Base-by-base conservation (phyloP, 2,329 filamentous ascomycete species). In the Colletotrichum plurivorum region DNA sequence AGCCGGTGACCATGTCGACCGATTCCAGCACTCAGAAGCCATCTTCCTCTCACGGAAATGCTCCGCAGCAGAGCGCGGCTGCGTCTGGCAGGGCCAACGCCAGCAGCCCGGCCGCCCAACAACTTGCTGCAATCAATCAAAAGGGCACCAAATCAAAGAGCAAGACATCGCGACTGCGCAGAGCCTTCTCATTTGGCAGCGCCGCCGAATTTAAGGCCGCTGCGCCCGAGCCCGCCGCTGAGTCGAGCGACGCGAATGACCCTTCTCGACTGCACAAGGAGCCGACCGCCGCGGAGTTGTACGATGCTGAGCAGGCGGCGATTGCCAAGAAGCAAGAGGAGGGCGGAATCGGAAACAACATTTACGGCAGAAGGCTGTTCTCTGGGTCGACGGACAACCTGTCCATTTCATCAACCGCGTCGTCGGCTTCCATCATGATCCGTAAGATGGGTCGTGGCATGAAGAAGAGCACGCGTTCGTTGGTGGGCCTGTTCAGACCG, bases 391-490 rank as follows among this genome's bases (percentile, higher is more conserved):
- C 94, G 0, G 96, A 99, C 80, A 98, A 98, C 74, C 82, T 99
- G 52, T 97, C 94, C 15, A 94, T 97, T 72, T 95, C 93, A 1
- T 97, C 94, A 4, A 97, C 94, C 10, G 94, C 94, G 20, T 97
- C 94, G 7, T 97, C 94, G 20, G 94, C 94, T 41, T 97, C 94
- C 36, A 90, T 97, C 75, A 97, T 97, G 94, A 93, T 99, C 73
- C 91, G 96, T 61, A 99, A 99, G 84, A 99, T 99, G 96, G 96
- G 96, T 64, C 94, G 94, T 73, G 95, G 95, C n/a, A 93, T 98
- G 90, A 98, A 97, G 87, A 97, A 96, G 82, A 92, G 94, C 59
- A 93, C 92, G 18, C 89, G 95, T 55, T 98, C 95, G 25, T 89
- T 99, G 62, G 97, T 97, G 73, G 96, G 96, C 27, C 86, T 99